Conservation (phyloP, 2,329 filamentous ascomycete species). For the Ophiosphaerella narmari region DNA sequence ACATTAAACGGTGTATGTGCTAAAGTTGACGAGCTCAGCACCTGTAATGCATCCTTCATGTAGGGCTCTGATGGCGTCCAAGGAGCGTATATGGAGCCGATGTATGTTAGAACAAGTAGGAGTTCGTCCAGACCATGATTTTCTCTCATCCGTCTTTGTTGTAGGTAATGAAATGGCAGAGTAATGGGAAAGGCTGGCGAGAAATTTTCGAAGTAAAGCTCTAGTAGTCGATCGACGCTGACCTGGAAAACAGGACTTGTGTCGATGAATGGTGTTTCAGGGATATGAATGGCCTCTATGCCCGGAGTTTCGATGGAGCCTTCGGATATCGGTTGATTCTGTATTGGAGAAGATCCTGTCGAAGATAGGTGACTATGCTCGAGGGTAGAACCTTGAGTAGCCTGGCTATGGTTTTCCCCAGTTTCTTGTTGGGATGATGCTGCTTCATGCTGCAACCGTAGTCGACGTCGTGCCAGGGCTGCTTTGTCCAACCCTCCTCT, state of each 20-base stretch:
- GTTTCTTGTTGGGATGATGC: constrained; percentile 15
- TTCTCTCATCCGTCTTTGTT: constrained; percentile 19
- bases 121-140: constrained; percentile 30
- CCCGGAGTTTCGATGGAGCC: constrained; percentile 1
- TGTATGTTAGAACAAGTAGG: constrained; percentile 34
- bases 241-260: constrained; percentile 27
- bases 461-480: constrained; percentile 32
- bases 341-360: background rate
- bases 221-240: constrained; percentile 32
- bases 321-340: background rate
- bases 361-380: background rate
- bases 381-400: too few relatives aligned
- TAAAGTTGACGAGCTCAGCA: constrained; percentile 21
- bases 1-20: constrained; percentile 60
- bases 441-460: constrained; percentile 33
- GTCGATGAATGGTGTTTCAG: constrained; percentile 3
- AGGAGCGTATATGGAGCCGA: constrained; percentile 40
- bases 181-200: constrained; percentile 60
- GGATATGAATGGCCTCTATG: constrained; percentile 5
- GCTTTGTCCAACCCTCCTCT: constrained; percentile 42
- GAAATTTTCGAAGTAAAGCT: constrained; percentile 52
- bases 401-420: background rate
- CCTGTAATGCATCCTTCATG: constrained; percentile 24
- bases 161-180: constrained; percentile 52
- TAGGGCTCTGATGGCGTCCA: constrained; percentile 37